phyloP scores from a whole-genome alignment of 2,329 filamentous ascomycete genomes.

The Grosmannia penicillata region DNA sequence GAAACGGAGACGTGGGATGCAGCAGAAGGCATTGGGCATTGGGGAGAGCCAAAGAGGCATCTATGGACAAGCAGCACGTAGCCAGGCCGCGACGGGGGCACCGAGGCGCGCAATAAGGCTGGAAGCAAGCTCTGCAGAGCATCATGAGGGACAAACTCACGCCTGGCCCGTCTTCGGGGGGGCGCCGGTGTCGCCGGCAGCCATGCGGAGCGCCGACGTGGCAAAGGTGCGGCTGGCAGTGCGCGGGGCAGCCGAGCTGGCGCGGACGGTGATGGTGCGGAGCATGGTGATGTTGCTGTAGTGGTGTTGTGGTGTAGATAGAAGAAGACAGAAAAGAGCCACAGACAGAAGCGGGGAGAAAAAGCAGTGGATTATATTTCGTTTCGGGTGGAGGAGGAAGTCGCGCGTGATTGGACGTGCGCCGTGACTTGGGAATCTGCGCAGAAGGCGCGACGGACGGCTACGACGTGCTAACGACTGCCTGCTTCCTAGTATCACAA shows the following conservation, averaged over 20 bases:
- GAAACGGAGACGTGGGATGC: no score
- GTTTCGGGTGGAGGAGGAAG: no score
- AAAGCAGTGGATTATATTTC: background rate
- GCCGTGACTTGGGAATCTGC: background rate
- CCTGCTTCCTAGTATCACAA: no score
- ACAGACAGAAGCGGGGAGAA: background rate
- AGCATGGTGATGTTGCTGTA: slow-evolving; percentile 38
- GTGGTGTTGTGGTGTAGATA: background rate
- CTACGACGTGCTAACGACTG: no score
- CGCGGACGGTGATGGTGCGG: slow-evolving; percentile 43
- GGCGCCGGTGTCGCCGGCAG: slow-evolving; percentile 54
- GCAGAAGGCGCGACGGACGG: background rate
- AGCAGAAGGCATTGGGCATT: no score
- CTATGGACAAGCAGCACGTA: no score
- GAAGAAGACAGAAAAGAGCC: background rate
- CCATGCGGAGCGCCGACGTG: slow-evolving; percentile 47
- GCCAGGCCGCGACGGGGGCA: no score
- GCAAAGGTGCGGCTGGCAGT: slow-evolving; percentile 43
- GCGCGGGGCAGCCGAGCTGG: slow-evolving; percentile 37
- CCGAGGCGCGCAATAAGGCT: no score
- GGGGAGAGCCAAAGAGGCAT: no score
- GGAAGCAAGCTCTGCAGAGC: no score
- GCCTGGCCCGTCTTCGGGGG: slow-evolving; percentile 36
- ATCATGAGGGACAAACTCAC: slow-evolving; percentile 34
- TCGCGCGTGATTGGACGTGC: slow-evolving; percentile 8